These are phyloP conservation scores for Typha latifolia DNA, from an alignment of 176 grass and related monocot species.

Conservation along the genomic window DNA sequence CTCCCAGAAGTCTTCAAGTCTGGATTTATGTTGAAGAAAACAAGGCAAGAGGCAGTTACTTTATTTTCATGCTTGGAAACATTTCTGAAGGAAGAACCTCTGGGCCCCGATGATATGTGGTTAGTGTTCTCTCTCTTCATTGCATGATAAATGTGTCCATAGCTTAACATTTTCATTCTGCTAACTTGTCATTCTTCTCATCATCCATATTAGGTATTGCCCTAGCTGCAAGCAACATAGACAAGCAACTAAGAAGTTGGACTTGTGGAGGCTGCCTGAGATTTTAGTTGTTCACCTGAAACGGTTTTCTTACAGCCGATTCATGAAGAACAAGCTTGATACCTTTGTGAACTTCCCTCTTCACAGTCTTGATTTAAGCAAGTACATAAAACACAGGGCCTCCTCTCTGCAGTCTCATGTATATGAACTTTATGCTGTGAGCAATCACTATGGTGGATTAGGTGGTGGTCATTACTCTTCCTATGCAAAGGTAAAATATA, in stretches of 20 bases:
- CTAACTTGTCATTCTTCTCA: slow-evolving; percentile 1
- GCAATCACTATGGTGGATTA: slow-evolving; percentile 90
- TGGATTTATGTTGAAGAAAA: slow-evolving; percentile 88
- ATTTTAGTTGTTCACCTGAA: slow-evolving; percentile 96
- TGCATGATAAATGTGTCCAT: neutral
- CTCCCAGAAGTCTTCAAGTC: slow-evolving; percentile 82
- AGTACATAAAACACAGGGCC: slow-evolving; percentile 38
- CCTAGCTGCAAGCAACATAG: slow-evolving; percentile 95
- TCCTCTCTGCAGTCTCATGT: slow-evolving; percentile 6
- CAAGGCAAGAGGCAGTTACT: slow-evolving; percentile 74
- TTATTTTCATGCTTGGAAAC: slow-evolving; percentile 92
- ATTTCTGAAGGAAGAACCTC: slow-evolving; percentile 92
- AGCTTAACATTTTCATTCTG: slow-evolving; percentile 3
- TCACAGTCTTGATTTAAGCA: slow-evolving; percentile 70
- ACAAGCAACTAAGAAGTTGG: slow-evolving; percentile 93
- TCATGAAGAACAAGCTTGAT: slow-evolving; percentile 94
- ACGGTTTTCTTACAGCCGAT: slow-evolving; percentile 95
- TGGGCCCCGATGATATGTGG: slow-evolving; percentile 99
- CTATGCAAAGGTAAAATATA: slow-evolving; percentile 64
- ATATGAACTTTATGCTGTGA: slow-evolving; percentile 92
- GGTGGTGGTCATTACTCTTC: slow-evolving; percentile 97
- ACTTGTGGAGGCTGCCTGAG: slow-evolving; percentile 94
- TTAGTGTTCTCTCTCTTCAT: slow-evolving; percentile 30
- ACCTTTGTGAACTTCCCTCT: slow-evolving; percentile 92
- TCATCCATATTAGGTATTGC: slow-evolving; percentile 52